Evolutionary conservation across 2,329 filamentous ascomycete species (phyloP), one percentile per base, ranked within the genome.

Genomic region (Aspergillus texensis): DNA sequence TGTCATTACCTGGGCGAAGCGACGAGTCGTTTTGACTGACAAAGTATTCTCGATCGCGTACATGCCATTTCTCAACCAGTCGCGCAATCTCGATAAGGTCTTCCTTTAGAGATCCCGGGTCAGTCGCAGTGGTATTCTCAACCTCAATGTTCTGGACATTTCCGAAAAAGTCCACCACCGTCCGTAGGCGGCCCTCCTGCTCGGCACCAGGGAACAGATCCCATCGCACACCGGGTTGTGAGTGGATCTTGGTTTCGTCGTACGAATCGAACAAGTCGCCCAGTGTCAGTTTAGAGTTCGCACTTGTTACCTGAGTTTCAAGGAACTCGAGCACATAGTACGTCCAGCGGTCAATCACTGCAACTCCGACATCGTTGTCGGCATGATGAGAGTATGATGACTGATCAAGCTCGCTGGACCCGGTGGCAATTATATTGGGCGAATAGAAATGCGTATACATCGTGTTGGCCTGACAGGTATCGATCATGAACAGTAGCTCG

Each of bases 391-490:
- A 96, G 80, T 99, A 99, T 0, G 92, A 96, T 6, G 93, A 97
- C 79, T 99, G 92, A 75, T 98, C 94, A 65, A 98, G 90, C 77
- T 95, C 93, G 3, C 92, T 96, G 36, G 92, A 96, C n/a, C 95
- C 95, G 0, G 96, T 99, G 0, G 95, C 95, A 73, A 99, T 93
- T 72, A 99, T 97, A 74, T 98, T 98, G 55, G 94, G 94, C 6
- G 93, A 96, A 83, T 99, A 99, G 74, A 99, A 92, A 72, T 97
- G 94, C 76, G 90, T 94, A 82, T 97, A 99, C 93, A 99, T 97
- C 36, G 95, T 99, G 78, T 99, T 99, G 61, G 95, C 95, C 81
- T 99, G 95, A 82, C 95, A 99, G 0, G 95, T 99, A 78, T 99
- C 95, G 80, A 99, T 99, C 95, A 99, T 99, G 84, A 99, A 99